Evolutionary conservation across 345 rosid species (phyloP).

Genomic region (Eucalyptus virginea): DNA sequence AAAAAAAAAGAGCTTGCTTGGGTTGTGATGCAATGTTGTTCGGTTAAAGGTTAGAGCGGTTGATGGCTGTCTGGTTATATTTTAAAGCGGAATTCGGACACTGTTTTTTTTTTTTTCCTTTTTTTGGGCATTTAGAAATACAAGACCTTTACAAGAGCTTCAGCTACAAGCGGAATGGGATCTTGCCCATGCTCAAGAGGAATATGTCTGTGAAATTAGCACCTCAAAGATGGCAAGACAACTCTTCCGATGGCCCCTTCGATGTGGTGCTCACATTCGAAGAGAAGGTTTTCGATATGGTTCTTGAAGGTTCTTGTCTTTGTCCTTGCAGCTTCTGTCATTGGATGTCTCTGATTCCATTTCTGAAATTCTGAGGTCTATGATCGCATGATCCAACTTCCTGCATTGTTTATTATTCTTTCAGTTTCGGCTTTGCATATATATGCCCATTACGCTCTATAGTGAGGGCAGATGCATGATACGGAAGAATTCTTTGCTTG

Average conservation of each 20-base stretch:
- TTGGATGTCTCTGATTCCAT: background rate
- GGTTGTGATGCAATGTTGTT: background rate
- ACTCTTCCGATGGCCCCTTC: conserved; percentile 77
- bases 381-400: background rate
- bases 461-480: background rate
- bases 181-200: conserved; percentile 91
- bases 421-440: background rate
- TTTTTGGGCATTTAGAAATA: background rate
- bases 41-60: background rate
- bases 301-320: conserved; percentile 54
- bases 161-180: conserved; percentile 94
- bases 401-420: rapidly evolving
- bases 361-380: background rate
- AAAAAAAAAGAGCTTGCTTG: background rate
- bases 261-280: conserved; percentile 77
- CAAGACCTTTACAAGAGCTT: background rate
- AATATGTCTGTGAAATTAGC: conserved; percentile 65
- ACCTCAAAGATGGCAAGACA: conserved; percentile 97
- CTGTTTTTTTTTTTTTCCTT: too few species aligned
- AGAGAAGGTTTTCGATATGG: conserved; percentile 90
- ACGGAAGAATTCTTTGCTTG: rapidly evolving
- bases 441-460: background rate
- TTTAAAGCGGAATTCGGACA: background rate
- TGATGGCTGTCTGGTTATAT: background rate
- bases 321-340: background rate